phyloP scores from a whole-genome alignment of 1,284 basidiomycete genomes.

The Polyporus tsugae region DNA sequence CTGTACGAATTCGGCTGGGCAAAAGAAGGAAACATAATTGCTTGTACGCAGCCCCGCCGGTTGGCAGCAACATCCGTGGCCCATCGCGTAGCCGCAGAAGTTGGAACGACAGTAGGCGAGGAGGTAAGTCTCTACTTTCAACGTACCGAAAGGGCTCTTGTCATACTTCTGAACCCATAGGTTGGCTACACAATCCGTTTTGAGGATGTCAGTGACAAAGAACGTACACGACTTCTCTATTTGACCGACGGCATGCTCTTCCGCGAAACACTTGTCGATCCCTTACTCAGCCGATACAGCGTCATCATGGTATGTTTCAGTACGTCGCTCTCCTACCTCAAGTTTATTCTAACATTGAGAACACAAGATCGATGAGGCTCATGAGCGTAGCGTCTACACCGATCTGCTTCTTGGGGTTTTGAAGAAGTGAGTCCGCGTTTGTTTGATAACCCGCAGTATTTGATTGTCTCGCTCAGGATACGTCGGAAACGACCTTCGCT shows the following conservation, averaged over 20 bases:
- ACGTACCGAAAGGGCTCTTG: constrained; percentile 3
- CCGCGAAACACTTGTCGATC: constrained; percentile 91
- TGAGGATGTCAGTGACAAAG: constrained; percentile 88
- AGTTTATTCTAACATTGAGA: constrained; percentile 22
- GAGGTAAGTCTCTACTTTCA: constrained; percentile 63
- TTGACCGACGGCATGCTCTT: constrained; percentile 99
- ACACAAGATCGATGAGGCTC: constrained; percentile 91
- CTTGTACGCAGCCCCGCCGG: constrained; percentile 94
- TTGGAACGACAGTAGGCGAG: constrained; percentile 88
- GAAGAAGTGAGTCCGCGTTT: constrained; percentile 71
- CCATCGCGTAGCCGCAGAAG: constrained; percentile 87
- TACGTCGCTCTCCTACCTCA: constrained; percentile 17
- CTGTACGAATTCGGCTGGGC: constrained; percentile 93
- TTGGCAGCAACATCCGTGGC: constrained; percentile 97
- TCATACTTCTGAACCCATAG: constrained; percentile 47
- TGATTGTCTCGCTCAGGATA: constrained; percentile 59
- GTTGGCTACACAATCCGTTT: constrained; percentile 99
- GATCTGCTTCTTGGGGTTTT: constrained; percentile 93
- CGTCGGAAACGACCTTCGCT: constrained; percentile 89
- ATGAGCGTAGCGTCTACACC: constrained; percentile 95
- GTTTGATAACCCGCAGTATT: background rate
- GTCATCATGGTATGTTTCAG: constrained; percentile 85
- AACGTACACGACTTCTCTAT: constrained; percentile 92
- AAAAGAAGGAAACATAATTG: constrained; percentile 77
- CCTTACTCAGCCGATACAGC: constrained; percentile 89